These are phyloP conservation scores for Arabidopsis thaliana DNA, from an alignment of 345 rosid genomes.

Conservation along the genomic window DNA sequence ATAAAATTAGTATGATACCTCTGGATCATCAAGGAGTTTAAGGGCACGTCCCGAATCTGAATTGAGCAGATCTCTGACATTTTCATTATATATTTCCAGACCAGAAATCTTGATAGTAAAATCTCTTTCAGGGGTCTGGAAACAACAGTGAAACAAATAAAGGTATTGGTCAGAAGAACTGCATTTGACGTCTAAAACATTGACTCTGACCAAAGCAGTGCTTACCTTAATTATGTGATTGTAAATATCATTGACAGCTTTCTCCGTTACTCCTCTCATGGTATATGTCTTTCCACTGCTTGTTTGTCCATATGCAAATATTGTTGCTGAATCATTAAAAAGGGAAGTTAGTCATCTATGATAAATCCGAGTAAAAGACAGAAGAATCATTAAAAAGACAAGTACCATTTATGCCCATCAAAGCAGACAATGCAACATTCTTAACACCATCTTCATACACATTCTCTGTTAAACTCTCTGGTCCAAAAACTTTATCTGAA, in stretches of 20 bases:
- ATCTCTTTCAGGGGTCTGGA: slow-evolving; percentile 96
- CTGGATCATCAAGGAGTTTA: slow-evolving; percentile 98
- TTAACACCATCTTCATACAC: slow-evolving; percentile 98
- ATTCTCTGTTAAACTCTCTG: slow-evolving; percentile 67
- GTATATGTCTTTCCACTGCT: slow-evolving; percentile 99
- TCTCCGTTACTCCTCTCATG: slow-evolving; percentile 99
- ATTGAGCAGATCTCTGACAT: slow-evolving; percentile 88
- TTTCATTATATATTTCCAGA: slow-evolving; percentile 95
- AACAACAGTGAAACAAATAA: slow-evolving; percentile 33
- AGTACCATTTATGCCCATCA: slow-evolving; percentile 95
- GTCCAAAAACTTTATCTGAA: slow-evolving; percentile 96
- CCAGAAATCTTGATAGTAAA: slow-evolving; percentile 94
- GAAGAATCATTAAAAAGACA: background rate
- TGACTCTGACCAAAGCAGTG: slow-evolving; percentile 17
- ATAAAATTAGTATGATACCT: slow-evolving; percentile 57
- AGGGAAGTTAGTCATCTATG: slow-evolving; percentile 11
- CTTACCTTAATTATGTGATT: slow-evolving; percentile 82
- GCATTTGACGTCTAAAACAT: slow-evolving; percentile 15
- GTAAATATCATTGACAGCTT: slow-evolving; percentile 95
- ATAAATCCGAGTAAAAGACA: slow-evolving; percentile 14
- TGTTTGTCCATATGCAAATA: slow-evolving; percentile 98
- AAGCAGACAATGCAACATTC: slow-evolving; percentile 94
- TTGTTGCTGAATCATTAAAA: slow-evolving; percentile 67
- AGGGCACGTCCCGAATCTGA: slow-evolving; percentile 91
- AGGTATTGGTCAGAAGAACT: slow-evolving; percentile 21